Percentiles rank a stretch among this genome's conserved stretches.
Evolutionary conservation across 352 stramenopile genomes (phyloP).

Genomic region (Phytophthora fragariaefolia): DNA sequence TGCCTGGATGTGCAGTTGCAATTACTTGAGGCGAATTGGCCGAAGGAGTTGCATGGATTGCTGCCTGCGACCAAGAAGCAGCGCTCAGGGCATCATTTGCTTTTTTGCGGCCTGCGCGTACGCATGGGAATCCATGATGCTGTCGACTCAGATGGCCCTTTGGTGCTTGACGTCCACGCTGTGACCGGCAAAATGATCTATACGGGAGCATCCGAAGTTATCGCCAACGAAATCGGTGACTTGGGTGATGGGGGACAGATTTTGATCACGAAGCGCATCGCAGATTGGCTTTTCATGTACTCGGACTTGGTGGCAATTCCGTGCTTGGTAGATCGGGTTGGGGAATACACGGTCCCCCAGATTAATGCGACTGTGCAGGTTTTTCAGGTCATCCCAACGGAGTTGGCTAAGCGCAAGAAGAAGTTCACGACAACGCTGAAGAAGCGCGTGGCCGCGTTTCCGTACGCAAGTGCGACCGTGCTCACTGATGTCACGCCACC

Average conservation of each 20-base stretch:
- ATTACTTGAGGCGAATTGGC: slow-evolving; percentile 52
- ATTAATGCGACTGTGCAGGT: slow-evolving; percentile 49
- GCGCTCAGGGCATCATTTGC: slow-evolving; percentile 35
- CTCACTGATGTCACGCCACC: slow-evolving; percentile 14
- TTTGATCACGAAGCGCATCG: slow-evolving; percentile 53
- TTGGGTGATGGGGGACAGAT: slow-evolving; percentile 65
- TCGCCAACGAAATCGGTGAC: slow-evolving; percentile 60
- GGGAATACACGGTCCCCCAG: slow-evolving; percentile 48
- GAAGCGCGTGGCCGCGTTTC: slow-evolving; percentile 24
- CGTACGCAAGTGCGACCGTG: slow-evolving; percentile 5
- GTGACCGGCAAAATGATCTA: slow-evolving; percentile 71
- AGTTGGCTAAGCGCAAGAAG: slow-evolving; percentile 45
- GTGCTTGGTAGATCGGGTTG: slow-evolving; percentile 42
- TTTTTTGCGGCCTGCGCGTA: slow-evolving; percentile 60
- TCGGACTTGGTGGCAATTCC: slow-evolving; percentile 46
- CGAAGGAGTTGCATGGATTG: slow-evolving; percentile 50
- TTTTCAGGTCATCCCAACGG: slow-evolving; percentile 45
- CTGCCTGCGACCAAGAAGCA: slow-evolving; percentile 49
- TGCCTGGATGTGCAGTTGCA: slow-evolving; percentile 64
- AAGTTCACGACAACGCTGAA: slow-evolving; percentile 45
- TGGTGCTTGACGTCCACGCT: slow-evolving; percentile 50
- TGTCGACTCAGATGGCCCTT: slow-evolving; percentile 36
- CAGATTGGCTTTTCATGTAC: slow-evolving; percentile 53
- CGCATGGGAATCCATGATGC: slow-evolving; percentile 73
- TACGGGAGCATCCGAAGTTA: slow-evolving; percentile 56